These are phyloP conservation scores for Wickerhamiella qilinensis DNA, from an alignment of 805 yeast genomes.

Conservation along the genomic window DNA sequence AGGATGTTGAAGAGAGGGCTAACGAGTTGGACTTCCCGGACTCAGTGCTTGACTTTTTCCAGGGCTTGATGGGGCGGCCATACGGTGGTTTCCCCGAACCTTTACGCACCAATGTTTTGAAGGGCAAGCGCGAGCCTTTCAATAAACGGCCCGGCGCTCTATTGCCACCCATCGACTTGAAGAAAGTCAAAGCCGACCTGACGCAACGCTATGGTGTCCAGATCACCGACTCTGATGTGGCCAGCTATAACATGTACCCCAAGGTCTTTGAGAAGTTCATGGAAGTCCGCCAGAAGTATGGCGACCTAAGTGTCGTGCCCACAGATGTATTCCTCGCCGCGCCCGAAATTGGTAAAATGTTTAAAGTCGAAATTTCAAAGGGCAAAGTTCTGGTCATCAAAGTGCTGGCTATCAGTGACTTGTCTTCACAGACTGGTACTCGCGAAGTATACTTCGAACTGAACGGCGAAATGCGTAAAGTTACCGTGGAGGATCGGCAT, in stretches of 20 bases:
- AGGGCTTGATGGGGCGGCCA: conserved; percentile 98
- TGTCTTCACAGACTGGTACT: conserved; percentile 67
- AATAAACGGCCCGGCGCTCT: conserved; percentile 83
- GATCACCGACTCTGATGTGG: conserved; percentile 75
- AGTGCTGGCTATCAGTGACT: conserved; percentile 83
- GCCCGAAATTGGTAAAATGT: conserved; percentile 75
- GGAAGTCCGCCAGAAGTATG: conserved; percentile 57
- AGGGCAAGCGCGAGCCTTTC: conserved; percentile 78
- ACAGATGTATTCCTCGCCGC: conserved; percentile 82
- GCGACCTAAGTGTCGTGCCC: conserved; percentile 89
- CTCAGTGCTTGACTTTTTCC: conserved; percentile 94
- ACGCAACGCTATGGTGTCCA: conserved; percentile 48
- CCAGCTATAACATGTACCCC: conserved; percentile 95
- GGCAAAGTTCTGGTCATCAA: conserved; percentile 89
- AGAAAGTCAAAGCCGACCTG: conserved; percentile 55
- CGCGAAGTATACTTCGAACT: conserved; percentile 96
- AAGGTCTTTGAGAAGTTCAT: conserved; percentile 84
- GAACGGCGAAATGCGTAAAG: conserved; percentile 96
- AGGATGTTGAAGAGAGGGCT: conserved; percentile 80
- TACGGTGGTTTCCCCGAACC: conserved; percentile 99
- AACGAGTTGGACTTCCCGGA: conserved; percentile 93
- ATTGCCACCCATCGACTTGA: conserved; percentile 71
- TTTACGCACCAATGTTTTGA: conserved; percentile 74
- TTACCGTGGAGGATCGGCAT: conserved; percentile 74
- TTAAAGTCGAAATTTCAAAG: conserved; percentile 75